These are phyloP conservation scores for Scortechinia acanthostroma DNA, from an alignment of 2,329 filamentous ascomycete genomes.

Conservation along the genomic window DNA sequence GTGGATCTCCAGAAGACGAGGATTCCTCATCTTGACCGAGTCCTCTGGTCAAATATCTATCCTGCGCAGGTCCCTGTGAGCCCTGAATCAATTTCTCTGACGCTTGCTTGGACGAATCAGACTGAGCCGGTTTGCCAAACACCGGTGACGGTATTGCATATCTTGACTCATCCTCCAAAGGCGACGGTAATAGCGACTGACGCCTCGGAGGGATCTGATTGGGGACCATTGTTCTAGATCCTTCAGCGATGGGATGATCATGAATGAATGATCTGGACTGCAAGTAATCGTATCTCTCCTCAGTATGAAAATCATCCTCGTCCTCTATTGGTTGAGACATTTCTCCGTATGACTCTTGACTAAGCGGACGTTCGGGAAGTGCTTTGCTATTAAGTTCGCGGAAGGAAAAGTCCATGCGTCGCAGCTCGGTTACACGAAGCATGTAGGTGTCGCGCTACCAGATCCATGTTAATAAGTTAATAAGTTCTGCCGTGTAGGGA, in stretches of 20 bases:
- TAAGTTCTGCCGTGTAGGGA: constrained; percentile 1
- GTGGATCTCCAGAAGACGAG: no score
- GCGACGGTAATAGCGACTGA: constrained; percentile 19
- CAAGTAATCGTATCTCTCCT: no score
- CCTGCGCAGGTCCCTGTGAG: no score
- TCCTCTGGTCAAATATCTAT: no score
- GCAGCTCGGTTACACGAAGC: background rate
- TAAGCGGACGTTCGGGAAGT: constrained; percentile 3
- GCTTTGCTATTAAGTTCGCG: background rate
- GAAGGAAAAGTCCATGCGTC: background rate
- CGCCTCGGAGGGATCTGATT: constrained; percentile 17
- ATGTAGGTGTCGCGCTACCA: constrained; percentile 2
- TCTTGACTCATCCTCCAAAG: constrained; percentile 9
- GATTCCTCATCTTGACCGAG: no score
- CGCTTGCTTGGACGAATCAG: background rate
- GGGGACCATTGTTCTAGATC: constrained; percentile 10
- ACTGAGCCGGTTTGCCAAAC: no score
- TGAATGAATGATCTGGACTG: no score
- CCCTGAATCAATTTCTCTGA: background rate
- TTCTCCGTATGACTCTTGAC: background rate
- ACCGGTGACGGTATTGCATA: background rate
- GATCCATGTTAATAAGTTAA: background rate
- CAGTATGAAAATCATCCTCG: constrained; percentile 3
- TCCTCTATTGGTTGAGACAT: constrained; percentile 4
- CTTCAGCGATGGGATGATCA: constrained; percentile 8